These are phyloP conservation scores for Aschersonia sp. DNA, from an alignment of 2,329 filamentous ascomycete genomes.

Conservation along the genomic window DNA sequence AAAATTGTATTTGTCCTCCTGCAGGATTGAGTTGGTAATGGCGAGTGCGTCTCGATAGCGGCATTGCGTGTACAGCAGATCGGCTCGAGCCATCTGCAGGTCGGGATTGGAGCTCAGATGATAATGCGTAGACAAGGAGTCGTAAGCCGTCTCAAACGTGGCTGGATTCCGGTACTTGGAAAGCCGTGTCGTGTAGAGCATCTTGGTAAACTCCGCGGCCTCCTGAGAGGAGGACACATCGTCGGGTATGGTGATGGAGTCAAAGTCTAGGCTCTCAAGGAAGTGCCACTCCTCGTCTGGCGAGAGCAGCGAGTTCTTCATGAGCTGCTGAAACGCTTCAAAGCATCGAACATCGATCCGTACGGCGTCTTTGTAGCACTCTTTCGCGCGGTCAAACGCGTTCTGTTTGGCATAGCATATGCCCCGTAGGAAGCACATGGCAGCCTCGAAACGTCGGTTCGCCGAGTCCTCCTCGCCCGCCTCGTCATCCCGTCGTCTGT, in stretches of 20 bases:
- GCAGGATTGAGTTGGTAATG: constrained; percentile 71
- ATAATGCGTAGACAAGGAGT: constrained; percentile 88
- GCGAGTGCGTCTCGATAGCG: constrained; percentile 76
- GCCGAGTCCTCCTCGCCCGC: constrained; percentile 50
- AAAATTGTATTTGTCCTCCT: constrained; percentile 79
- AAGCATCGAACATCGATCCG: constrained; percentile 96
- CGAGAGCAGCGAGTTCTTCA: constrained; percentile 86
- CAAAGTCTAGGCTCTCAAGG: constrained; percentile 78
- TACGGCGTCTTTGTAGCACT: constrained; percentile 96
- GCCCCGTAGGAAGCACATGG: constrained; percentile 91
- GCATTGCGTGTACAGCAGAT: constrained; percentile 88
- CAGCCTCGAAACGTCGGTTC: constrained; percentile 78
- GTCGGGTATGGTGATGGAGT: constrained; percentile 54
- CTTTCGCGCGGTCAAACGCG: constrained; percentile 89
- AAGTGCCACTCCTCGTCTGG: constrained; percentile 86
- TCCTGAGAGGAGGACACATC: constrained; percentile 62
- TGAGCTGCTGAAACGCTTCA: constrained; percentile 93
- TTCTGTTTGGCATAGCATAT: constrained; percentile 96
- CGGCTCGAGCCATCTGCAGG: constrained; percentile 76
- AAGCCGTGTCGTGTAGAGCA: constrained; percentile 88
- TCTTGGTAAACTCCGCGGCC: constrained; percentile 84
- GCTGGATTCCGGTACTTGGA: constrained; percentile 88
- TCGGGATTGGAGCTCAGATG: constrained; percentile 76
- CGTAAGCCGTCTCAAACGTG: constrained; percentile 71
- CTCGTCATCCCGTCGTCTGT: constrained; percentile 18